A percentile compares a stretch with the other conserved stretches of the same genome.
Conservation (phyloP, 495 filamentous ascomycete species). For the Aspergillus baeticus region DNA sequence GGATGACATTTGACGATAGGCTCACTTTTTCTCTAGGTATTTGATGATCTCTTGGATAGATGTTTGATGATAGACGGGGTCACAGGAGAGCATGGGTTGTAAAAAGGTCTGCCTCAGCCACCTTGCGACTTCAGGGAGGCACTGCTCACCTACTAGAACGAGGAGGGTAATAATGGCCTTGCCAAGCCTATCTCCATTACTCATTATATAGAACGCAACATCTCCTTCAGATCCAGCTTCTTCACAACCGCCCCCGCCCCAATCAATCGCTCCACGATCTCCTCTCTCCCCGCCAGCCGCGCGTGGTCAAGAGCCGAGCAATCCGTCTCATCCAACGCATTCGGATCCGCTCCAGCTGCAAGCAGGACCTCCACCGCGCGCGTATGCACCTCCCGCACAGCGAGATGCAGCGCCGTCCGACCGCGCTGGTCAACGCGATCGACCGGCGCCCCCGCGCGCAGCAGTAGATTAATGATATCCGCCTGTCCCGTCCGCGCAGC, state of each 20-base stretch:
- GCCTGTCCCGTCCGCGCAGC: neutral
- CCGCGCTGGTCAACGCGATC: neutral
- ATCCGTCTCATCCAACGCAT: neutral
- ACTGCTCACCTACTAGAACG: conserved; percentile 8
- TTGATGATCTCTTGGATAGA: no score
- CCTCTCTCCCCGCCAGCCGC: neutral
- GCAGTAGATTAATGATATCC: neutral
- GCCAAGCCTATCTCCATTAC: no score
- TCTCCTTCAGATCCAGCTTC: neutral
- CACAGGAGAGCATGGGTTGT: no score
- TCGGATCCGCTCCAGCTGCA: neutral
- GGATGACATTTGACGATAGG: no score
- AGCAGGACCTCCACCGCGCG: neutral
- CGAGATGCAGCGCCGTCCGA: neutral
- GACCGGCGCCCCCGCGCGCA: neutral
- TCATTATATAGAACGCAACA: no score
- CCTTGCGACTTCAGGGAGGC: neutral
- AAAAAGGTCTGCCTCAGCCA: no score
- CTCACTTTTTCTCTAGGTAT: no score
- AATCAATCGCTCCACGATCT: neutral
- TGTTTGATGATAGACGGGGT: no score
- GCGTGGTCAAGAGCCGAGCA: neutral
- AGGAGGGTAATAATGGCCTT: conserved; percentile 1
- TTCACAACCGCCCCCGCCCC: neutral
- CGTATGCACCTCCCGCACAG: neutral